Base-by-base conservation (phyloP, 2,329 filamentous ascomycete genomes). In the Nothopassalora personata region DNA sequence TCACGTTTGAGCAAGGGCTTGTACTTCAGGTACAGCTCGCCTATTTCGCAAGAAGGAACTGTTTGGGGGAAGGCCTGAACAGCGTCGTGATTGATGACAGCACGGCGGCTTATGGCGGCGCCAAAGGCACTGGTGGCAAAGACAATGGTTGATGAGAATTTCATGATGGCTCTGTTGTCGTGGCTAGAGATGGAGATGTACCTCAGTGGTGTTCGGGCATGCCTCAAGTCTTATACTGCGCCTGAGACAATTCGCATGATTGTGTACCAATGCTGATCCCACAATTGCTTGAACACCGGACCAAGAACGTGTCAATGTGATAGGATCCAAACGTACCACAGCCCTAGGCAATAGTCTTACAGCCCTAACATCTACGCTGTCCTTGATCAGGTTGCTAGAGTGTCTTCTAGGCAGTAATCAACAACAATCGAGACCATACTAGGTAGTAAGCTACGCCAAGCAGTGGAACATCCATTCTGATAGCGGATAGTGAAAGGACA, bases 1-100 rank as follows among this genome's bases (percentile, higher is more conserved):
- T 77, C 76, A 5, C 86, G 79, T 10, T 83, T 65, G 5, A 85
- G 75, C 55, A 75, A 77, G 0, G 83, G 83, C 71, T 86, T 79
- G 71, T 83, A 86, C 55, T 80, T 79, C 46, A 81, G 68, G 63
- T 83, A 82, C 27, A 83, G 68, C 2, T 74, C 68, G 13, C 83
- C 83, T 0, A 72, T 68, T 1, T 72, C 72, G 5, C 75, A 75
- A 46, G 71, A 73, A 0, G 83, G 83, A 0, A 85, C 80, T 0
- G 80, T 78, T 67, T 85, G 67, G 0, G 76, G 59, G 61, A 86
- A 83, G 1, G 80, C 81, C 7, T 83, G 81, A 30, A 86, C 73
- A 0, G 74, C 71, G 69, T 80, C 73, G 30, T 76, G 75, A 18
- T 48, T 66, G 63, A 83, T 78, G 43, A 74, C 74, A 8, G 71